Percentiles rank a stretch among this genome's conserved stretches.
phyloP scores from a whole-genome alignment of 1,284 basidiomycete species.

The Ceratobasidium sp. region DNA sequence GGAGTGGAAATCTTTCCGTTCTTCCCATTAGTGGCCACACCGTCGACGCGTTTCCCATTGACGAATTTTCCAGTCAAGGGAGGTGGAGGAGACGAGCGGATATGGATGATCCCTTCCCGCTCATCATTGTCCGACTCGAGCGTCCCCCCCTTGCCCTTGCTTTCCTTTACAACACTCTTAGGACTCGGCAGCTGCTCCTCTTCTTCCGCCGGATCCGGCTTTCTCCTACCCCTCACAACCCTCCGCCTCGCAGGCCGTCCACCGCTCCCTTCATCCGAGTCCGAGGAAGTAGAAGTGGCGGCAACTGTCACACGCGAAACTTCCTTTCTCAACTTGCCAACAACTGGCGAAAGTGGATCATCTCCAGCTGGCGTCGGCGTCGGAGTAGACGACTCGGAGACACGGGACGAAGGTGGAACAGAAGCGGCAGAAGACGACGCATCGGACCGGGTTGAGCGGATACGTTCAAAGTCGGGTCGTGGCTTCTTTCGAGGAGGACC shows the following conservation, averaged over 20 bases:
- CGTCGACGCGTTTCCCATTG: conserved; percentile 13
- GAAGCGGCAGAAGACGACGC: not conserved
- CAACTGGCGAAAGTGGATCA: conserved; percentile 30
- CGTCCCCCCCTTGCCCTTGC: not conserved
- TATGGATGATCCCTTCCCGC: conserved; percentile 22
- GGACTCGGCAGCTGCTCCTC: conserved; percentile 32
- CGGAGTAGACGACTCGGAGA: conserved; percentile 1
- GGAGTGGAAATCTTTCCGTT: conserved; percentile 16
- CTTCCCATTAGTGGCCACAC: conserved; percentile 10
- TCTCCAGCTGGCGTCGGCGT: conserved; percentile 11
- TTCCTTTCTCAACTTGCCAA: conserved; percentile 31
- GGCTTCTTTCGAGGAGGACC: conserved; percentile 47
- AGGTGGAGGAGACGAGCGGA: conserved; percentile 13
- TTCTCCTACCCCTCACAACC: conserved; percentile 9
- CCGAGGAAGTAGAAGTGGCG: not conserved
- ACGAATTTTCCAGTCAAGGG: not conserved
- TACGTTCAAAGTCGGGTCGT: conserved; percentile 27
- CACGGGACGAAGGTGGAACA: conserved; percentile 13
- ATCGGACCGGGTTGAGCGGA: conserved; percentile 24
- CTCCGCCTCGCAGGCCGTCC: not conserved
- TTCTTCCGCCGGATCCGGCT: conserved; percentile 3
- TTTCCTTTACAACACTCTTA: not conserved
- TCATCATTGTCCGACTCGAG: conserved; percentile 36
- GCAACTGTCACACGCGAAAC: not conserved
- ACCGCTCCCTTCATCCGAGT: not conserved